Percentiles rank a stretch among this genome's conserved stretches.
Conservation (phyloP, 345 rosid species). For the Tarenaya hassleriana region DNA sequence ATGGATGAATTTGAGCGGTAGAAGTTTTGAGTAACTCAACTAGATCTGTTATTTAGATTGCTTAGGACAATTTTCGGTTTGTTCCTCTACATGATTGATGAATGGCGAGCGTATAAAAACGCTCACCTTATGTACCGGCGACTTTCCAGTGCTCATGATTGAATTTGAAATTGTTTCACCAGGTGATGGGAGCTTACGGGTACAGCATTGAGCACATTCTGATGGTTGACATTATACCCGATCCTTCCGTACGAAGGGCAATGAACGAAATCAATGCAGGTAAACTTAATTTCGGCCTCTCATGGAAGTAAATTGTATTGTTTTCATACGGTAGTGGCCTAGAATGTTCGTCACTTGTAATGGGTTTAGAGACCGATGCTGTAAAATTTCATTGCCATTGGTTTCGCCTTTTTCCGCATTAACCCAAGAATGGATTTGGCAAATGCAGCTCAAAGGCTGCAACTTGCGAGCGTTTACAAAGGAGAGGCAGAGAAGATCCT, state of each 20-base stretch:
- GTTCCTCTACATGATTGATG: background rate
- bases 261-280: slow-evolving; percentile 99
- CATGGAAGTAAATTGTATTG: background rate
- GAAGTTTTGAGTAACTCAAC: background rate
- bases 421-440: background rate
- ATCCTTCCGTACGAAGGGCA: slow-evolving; percentile 79
- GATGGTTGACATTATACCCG: slow-evolving; percentile 96
- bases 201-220: slow-evolving; percentile 92
- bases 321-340: background rate
- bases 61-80: background rate
- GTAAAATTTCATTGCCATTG: background rate
- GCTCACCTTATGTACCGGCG: background rate
- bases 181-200: slow-evolving; percentile 97
- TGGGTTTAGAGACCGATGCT: too few species aligned
- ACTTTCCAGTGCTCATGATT: slow-evolving; percentile 12
- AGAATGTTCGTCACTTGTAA: too few species aligned
- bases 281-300: slow-evolving; percentile 12
- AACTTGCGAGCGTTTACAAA: slow-evolving; percentile 96
- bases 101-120: background rate
- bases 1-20: background rate
- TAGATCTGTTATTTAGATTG: slow-evolving; percentile 3
- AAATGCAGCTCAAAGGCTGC: slow-evolving; percentile 91
- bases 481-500: slow-evolving; percentile 97
- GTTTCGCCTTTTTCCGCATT: background rate
- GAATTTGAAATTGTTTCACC: slow-evolving; percentile 21